phyloP scores from a whole-genome alignment of 768 basidiomycete species.

The Mrakia hoshinonis region DNA sequence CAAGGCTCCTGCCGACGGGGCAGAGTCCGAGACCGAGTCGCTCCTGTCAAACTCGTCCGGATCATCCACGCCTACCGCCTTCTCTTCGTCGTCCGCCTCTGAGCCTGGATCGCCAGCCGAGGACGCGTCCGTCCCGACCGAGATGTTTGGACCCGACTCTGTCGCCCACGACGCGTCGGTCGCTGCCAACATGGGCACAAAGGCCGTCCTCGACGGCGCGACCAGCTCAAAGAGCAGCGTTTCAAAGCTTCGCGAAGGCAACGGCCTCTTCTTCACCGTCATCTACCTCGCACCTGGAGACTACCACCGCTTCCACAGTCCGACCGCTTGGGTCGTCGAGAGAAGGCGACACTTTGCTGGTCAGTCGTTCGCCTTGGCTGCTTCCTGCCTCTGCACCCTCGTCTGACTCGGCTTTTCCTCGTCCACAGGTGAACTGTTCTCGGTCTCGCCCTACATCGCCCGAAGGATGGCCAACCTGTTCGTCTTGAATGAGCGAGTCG shows the following conservation, averaged over 20 bases:
- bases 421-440: slow-evolving; percentile 83
- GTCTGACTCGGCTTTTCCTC: background rate
- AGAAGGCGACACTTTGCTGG: slow-evolving; percentile 89
- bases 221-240: slow-evolving; percentile 43
- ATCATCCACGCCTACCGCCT: slow-evolving; percentile 12
- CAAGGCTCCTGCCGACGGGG: slow-evolving; percentile 17
- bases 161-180: slow-evolving; percentile 62
- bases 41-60: slow-evolving; percentile 21
- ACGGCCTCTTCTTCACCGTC: slow-evolving; percentile 83
- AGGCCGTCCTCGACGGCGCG: slow-evolving; percentile 21
- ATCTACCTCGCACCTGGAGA: slow-evolving; percentile 98
- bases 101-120: slow-evolving; percentile 2
- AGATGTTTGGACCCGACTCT: slow-evolving; percentile 40
- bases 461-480: slow-evolving; percentile 85
- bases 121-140: slow-evolving; percentile 21
- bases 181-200: slow-evolving; percentile 60
- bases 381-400: background rate
- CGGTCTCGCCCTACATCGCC: slow-evolving; percentile 91
- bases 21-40: slow-evolving; percentile 1
- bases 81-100: slow-evolving; percentile 4
- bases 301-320: slow-evolving; percentile 95
- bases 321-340: slow-evolving; percentile 95
- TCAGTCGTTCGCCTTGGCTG: slow-evolving; percentile 37
- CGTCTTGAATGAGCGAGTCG: slow-evolving; percentile 96
- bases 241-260: slow-evolving; percentile 57